Percentiles rank a stretch among this genome's conserved stretches.
Evolutionary conservation across 2,329 filamentous ascomycete genomes (phyloP).

Genomic region (Pestalotiopsis sp.): DNA sequence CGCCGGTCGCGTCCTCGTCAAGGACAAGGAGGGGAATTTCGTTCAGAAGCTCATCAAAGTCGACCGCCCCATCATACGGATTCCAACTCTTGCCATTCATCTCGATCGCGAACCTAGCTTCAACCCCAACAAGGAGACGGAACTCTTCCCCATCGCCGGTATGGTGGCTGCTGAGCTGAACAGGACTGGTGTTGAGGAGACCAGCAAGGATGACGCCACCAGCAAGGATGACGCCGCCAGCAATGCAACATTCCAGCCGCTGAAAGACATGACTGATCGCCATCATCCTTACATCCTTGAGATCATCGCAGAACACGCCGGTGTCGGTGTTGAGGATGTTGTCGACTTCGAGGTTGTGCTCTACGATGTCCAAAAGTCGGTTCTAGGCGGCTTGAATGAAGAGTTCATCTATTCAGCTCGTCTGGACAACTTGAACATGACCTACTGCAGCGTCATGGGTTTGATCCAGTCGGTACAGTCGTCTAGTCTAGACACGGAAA

Average conservation of each 20-base stretch:
- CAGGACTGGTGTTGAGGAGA: slow-evolving; percentile 57
- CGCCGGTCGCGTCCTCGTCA: slow-evolving; percentile 84
- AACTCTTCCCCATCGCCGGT: slow-evolving; percentile 91
- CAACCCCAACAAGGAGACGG: slow-evolving; percentile 94
- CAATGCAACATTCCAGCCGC: slow-evolving; percentile 62
- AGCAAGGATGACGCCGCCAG: slow-evolving; percentile 37
- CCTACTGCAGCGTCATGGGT: slow-evolving; percentile 86
- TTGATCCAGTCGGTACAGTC: slow-evolving; percentile 76
- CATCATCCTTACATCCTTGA: slow-evolving; percentile 89
- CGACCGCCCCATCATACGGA: slow-evolving; percentile 84
- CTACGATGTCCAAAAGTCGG: slow-evolving; percentile 91
- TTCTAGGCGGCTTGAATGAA: slow-evolving; percentile 85
- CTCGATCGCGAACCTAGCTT: slow-evolving; percentile 85
- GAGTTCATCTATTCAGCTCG: slow-evolving; percentile 97
- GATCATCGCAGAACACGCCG: slow-evolving; percentile 79
- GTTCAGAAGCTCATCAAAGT: slow-evolving; percentile 87
- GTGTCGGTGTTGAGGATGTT: slow-evolving; percentile 69
- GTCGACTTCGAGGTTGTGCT: slow-evolving; percentile 96
- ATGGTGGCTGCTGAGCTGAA: slow-evolving; percentile 88
- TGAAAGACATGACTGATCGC: slow-evolving; percentile 76
- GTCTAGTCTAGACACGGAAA: slow-evolving; percentile 71
- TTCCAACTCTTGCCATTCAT: slow-evolving; percentile 93
- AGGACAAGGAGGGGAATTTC: slow-evolving; percentile 71
- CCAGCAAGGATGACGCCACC: slow-evolving; percentile 40
- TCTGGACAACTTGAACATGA: slow-evolving; percentile 95